Base-by-base conservation (phyloP, 768 basidiomycete genomes). In the Tricholoma matsutake region DNA sequence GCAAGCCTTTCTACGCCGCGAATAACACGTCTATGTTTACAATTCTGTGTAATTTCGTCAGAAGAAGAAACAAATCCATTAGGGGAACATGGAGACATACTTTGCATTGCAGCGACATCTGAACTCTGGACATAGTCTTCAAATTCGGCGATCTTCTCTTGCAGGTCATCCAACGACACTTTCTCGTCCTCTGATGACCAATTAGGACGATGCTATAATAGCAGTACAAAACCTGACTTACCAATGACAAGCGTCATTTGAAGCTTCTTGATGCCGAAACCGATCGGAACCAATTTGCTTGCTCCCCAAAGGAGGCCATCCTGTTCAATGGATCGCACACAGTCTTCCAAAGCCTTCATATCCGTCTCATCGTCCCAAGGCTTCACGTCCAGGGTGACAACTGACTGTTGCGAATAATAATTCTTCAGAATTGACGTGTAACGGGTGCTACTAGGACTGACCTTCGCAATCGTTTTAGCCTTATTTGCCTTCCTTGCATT, bases 341-440 rank as follows among this genome's bases (percentile, higher is more conserved):
- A 70, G 14, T 80, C 75, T 77, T 98, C 96, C 67, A 98, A 81
- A 55, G 80, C 91, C 47, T 71, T 83, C 96, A 99, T 96, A 76
- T 98, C 94, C 55, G 97, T 99, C 81, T 97, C 95, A 72, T 98
- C 96, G 74, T 98, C 96, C 96, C 95, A 97, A 41, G 96, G 96
- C 79, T 99, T 99, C 64, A 99, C 95, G 67, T 98, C 96, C 67
- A 98, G 79, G 52, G 96, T 99, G 55, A 99, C 97, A 63, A 99
- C 87, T 66, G 97, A 98, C 94, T 98, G 75, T 18, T 52, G 28
- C 49, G 31, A 45, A 34, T 28, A 31, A 60, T 16, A 54, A n/a
- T 67, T 45, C 14, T 53, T 39, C 35, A 61, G 43, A 54, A 22
- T 53, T 41, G 29, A 49, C 20, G 62, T 4, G 8, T 39, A 57